These are phyloP conservation scores for Triticum aestivum DNA, from an alignment of 176 grass and related monocot species.

Conservation along the genomic window IWGSC_CS_RefSeq_v2.1 NC_057808.1:75552969-75553468, in stretches of 20 bases:
- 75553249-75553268: neutral
- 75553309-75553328: constrained; percentile 4
- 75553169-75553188: constrained; percentile 31
- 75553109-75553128: constrained; percentile 9
- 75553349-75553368: neutral
- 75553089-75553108: neutral
- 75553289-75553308: constrained; percentile 15
- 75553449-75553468: constrained; percentile 3
- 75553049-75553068: constrained; percentile 23
- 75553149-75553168: constrained; percentile 18
- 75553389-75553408: neutral
- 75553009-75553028: constrained; percentile 12
- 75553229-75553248: constrained; percentile 39
- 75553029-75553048: constrained; percentile 5
- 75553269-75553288: constrained; percentile 5
- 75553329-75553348: neutral
- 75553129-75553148: constrained; percentile 16
- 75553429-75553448: neutral
- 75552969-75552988: constrained; percentile 5
- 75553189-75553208: constrained; percentile 38
- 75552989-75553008: constrained; percentile 50
- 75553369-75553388: neutral
- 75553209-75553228: constrained; percentile 30
- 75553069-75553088: neutral
- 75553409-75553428: neutral